Evolutionary conservation across 129 eudicot species (phyloP).

Genomic region (Scalesia atractyloides): DNA sequence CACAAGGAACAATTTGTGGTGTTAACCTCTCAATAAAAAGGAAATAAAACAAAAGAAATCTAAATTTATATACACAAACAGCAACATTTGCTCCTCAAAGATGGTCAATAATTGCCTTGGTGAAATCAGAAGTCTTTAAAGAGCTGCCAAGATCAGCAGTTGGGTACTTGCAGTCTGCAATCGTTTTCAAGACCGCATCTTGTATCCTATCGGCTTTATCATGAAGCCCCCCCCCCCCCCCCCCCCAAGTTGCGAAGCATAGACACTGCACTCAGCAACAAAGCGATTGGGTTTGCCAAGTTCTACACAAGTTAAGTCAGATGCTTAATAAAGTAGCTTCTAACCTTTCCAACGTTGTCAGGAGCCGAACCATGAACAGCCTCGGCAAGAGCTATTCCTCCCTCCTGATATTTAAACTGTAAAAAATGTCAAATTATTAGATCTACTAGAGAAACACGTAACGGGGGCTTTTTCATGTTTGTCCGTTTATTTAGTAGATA

Average conservation of each 20-base stretch:
- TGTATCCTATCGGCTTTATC: slow-evolving; percentile 84
- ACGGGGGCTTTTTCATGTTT: background rate
- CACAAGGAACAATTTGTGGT: no score
- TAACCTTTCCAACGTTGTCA: no score
- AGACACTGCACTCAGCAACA: slow-evolving; percentile 68
- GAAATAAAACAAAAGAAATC: background rate
- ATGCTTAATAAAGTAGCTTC: no score
- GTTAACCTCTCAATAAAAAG: background rate
- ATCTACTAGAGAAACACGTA: background rate
- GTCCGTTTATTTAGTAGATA: background rate
- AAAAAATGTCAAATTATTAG: slow-evolving; percentile 5
- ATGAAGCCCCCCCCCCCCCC: no score
- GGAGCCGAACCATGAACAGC: no score
- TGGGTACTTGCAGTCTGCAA: slow-evolving; percentile 72
- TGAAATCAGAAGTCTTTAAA: slow-evolving; percentile 71
- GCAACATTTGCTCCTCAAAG: no score
- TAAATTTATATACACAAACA: slow-evolving; percentile 1
- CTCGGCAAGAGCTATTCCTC: slow-evolving; percentile 96
- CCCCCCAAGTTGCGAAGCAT: slow-evolving; percentile 79
- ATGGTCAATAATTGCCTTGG: slow-evolving; percentile 73
- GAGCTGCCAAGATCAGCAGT: slow-evolving; percentile 83
- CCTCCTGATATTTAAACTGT: slow-evolving; percentile 89
- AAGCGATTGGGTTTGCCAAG: slow-evolving; percentile 90
- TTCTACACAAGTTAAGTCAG: slow-evolving; percentile 43
- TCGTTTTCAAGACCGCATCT: slow-evolving; percentile 65